These are phyloP conservation scores for Aspergillus sp. DNA, from an alignment of 2,329 filamentous ascomycete species.

Conservation along the genomic window DNA sequence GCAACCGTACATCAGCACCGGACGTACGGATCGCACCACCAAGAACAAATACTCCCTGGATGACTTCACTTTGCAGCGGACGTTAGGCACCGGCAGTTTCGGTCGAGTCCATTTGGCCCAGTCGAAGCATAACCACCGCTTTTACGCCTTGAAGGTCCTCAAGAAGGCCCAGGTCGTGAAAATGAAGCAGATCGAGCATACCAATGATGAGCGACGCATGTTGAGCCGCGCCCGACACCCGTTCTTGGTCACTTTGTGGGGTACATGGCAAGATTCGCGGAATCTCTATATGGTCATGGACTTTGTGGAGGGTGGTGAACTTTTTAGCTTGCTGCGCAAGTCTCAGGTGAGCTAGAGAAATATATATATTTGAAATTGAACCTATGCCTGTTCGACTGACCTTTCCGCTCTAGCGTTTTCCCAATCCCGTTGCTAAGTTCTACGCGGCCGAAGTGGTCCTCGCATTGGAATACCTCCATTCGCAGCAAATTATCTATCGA, in stretches of 20 bases:
- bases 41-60: conserved; percentile 94
- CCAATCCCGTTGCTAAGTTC: conserved; percentile 97
- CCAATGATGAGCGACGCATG: conserved; percentile 95
- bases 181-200: conserved; percentile 99
- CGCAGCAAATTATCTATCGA: conserved; percentile 92
- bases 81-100: conserved; percentile 92
- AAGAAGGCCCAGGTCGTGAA: conserved; percentile 98
- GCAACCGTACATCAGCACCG: conserved; percentile 13
- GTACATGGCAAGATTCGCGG: conserved; percentile 89
- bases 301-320: conserved; percentile 95
- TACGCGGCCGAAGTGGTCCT: conserved; percentile 96
- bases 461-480: conserved; percentile 89
- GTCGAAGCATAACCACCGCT: conserved; percentile 95
- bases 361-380: conserved; percentile 3
- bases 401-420: conserved; percentile 63
- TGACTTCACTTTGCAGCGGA: conserved; percentile 85
- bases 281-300: conserved; percentile 99
- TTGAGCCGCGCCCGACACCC: conserved; percentile 94
- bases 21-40: conserved; percentile 55
- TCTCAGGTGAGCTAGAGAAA: conserved; percentile 57
- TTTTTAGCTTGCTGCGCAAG: conserved; percentile 91
- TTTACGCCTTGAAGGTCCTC: conserved; percentile 96
- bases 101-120: conserved; percentile 93
- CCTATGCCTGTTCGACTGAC: neutral
- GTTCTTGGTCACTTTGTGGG: conserved; percentile 96